Base-by-base conservation (phyloP, 345 rosid species). In the Rhizophora mangle region DNA sequence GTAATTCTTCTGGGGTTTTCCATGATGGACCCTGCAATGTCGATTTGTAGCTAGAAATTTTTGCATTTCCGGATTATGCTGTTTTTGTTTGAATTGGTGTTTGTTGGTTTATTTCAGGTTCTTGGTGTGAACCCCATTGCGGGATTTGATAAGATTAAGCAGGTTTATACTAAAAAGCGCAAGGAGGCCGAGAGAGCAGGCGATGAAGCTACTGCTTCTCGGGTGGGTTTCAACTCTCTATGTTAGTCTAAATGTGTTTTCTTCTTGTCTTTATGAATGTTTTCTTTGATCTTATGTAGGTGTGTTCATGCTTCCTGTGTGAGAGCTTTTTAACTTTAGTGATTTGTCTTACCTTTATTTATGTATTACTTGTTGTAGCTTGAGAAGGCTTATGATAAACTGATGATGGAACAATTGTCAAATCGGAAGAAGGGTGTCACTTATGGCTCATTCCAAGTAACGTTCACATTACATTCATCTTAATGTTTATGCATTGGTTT, bases 311-410 rank as follows among this genome's bases (percentile, higher is more conserved):
- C 27, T 43, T 43, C 19, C 1, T 13, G 3, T 15, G 39, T 34
- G 11, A 29, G 16, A 34, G 54, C 43, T 13, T 67, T 32, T 46
- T 26, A 62, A 22, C 37, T 60, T 53, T 53, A 59, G 68, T 46
- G 64, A 32, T 43, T 64, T 54, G 62, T 20, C 62, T 61, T 64
- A 54, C 59, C 26, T 36, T 76, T 75, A 51, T 64, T 0, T 31
- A 22, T 76, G 46, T 61, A 4, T 68, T 58, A 26, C 55, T 76
- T 76, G 43, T 82, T 76, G 43, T 82, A 96, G 99, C 89, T 96
- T 72, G 99, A 92, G 85, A 90, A 89, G 82, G 98, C 99, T 31
- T 96, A 96, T 74, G 99, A 96, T 86, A 90, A 90, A 79, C 84
- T 96, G 77, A 96, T 96, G 90, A 90, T 90, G 91, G 78, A 85